Percentiles rank a stretch among this genome's conserved stretches.
Evolutionary conservation across 441 rosid genomes (phyloP).

Genomic region (Daphne laureola): DNA sequence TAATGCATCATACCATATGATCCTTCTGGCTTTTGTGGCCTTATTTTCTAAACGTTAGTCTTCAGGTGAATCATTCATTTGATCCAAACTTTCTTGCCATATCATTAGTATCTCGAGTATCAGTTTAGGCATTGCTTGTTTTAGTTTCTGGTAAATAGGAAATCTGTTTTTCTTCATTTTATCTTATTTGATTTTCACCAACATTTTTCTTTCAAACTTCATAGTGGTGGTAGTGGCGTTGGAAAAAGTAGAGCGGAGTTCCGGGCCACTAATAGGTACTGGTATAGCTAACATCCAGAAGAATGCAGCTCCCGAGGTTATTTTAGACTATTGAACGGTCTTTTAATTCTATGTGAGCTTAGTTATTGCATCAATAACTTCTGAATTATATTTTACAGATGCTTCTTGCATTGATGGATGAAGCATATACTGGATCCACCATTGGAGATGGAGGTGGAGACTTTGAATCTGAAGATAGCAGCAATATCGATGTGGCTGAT

Average conservation of each 20-base stretch:
- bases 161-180: slow-evolving; percentile 2
- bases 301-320: slow-evolving; percentile 94
- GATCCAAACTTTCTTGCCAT: slow-evolving; percentile 1
- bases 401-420: slow-evolving; percentile 99
- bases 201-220: slow-evolving; percentile 15
- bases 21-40: not conserved
- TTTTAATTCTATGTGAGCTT: not conserved
- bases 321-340: slow-evolving; percentile 16
- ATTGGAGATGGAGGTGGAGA: slow-evolving; percentile 85
- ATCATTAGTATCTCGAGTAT: not conserved
- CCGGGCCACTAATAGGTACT: slow-evolving; percentile 84
- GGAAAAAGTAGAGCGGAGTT: slow-evolving; percentile 84
- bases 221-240: slow-evolving; percentile 85
- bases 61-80: not conserved
- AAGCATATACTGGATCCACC: slow-evolving; percentile 96
- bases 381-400: slow-evolving; percentile 47
- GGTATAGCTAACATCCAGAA: slow-evolving; percentile 88
- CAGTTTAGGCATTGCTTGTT: too few species aligned
- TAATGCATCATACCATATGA: not conserved
- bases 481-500: slow-evolving; percentile 70
- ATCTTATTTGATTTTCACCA: not conserved
- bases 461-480: slow-evolving; percentile 91
- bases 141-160: not conserved
- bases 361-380: slow-evolving; percentile 2
- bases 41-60: slow-evolving; percentile 1